Percentiles rank a stretch among this genome's conserved stretches.
Evolutionary conservation across 108 stramenopile species (phyloP).

Genomic region (Cylindrotheca closterium): DNA sequence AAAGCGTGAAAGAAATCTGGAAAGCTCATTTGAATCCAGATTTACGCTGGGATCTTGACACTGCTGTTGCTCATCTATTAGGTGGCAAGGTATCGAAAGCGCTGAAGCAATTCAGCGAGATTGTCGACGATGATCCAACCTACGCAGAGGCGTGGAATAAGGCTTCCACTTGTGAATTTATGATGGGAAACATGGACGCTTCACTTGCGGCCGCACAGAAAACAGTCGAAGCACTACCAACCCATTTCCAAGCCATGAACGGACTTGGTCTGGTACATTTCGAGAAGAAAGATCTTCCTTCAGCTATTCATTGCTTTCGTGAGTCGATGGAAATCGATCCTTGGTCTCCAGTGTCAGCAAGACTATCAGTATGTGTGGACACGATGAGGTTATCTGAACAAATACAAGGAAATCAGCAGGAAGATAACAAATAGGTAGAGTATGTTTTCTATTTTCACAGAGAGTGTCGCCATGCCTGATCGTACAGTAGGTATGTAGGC

Average conservation of each 20-base stretch:
- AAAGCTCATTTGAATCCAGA: constrained; percentile 51
- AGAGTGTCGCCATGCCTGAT: too few relatives aligned
- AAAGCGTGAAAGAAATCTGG: constrained; percentile 68
- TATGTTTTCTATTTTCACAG: background rate
- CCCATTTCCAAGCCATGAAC: constrained; percentile 69
- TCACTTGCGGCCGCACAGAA: constrained; percentile 51
- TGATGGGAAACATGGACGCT: constrained; percentile 60
- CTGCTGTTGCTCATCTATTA: constrained; percentile 53
- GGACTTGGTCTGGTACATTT: constrained; percentile 71
- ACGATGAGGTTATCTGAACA: constrained; percentile 21
- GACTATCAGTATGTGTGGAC: constrained; percentile 51
- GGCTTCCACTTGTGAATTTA: constrained; percentile 54
- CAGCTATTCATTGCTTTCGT: constrained; percentile 53
- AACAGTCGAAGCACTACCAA: constrained; percentile 52
- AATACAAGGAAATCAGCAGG: background rate
- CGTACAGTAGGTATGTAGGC: too few relatives aligned
- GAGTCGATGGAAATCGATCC: constrained; percentile 68
- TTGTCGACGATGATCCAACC: constrained; percentile 55
- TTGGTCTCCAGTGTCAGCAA: constrained; percentile 69
- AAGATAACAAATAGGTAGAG: background rate
- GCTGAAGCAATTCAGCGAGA: constrained; percentile 38
- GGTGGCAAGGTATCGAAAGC: constrained; percentile 59
- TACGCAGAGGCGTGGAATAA: constrained; percentile 81
- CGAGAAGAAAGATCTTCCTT: constrained; percentile 41
- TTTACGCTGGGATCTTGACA: constrained; percentile 51